Evolutionary conservation across 2,329 filamentous ascomycete species (phyloP), one percentile per base, ranked within the genome.

Genomic region (Paecilomyces niveus): DNA sequence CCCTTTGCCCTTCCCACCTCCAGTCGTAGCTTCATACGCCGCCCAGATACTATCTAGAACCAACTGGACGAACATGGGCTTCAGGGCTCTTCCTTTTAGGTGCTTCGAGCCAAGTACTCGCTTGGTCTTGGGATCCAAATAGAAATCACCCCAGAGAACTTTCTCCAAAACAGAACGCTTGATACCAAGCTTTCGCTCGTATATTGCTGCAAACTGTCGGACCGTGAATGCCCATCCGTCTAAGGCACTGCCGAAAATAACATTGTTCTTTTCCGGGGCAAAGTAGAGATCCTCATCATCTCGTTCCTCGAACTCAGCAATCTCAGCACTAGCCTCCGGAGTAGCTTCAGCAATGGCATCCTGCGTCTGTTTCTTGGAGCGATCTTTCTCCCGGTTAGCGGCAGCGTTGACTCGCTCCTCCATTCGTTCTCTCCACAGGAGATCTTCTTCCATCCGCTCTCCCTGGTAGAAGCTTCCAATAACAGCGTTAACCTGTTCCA

Each of bases 171-270:
- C 77, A 26, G 85, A 86, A 53, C 92, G 84, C 76, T 96, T 97
- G 74, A 97, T 95, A 13, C 94, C 93, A 6, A 99, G 83, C 74
- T 99, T 99, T 80, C 92, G 96, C 76, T 97, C 93, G 70, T 97
- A 99, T 29, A 97, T 79, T 39, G 85, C 85, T 18, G 94, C 92
- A 71, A 99, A 99, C 68, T 99, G 94, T 55, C 92, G 85, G 54
- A 96, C 88, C 0, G 94, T 99, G 68, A 99, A 99, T 2, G 94
- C 94, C 94, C 94, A 99, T n/a, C 94, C 94, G 70, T 99, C 94
- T 58, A 96, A 89, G 60, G 94, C 94, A 72, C 93, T 97, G 78
- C 91, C 92, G 73, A 99, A 99, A 63, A 99, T 97, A 73, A 99
- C 94, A 70, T 99, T 99, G 74, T 97, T 97, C 75, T 93, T 96